A percentile compares a stretch with the other conserved stretches of the same genome.
phyloP scores from a whole-genome alignment of 2,329 filamentous ascomycete species.

The Aspergillus viridinutans region DNA sequence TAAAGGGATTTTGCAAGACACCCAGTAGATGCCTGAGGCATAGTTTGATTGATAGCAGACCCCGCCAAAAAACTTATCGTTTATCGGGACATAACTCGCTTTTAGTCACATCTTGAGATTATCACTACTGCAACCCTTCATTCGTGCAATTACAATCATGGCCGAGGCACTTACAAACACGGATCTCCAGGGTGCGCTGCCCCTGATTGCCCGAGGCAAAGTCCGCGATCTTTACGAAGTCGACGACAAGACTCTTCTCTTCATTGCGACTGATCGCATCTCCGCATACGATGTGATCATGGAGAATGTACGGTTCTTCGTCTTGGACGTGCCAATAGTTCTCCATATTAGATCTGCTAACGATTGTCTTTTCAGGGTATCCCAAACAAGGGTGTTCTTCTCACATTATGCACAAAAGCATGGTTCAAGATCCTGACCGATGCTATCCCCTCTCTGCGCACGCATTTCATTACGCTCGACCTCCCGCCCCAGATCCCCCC shows the following conservation, averaged over 20 bases:
- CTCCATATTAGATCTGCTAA: background rate
- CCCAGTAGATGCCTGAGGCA: background rate
- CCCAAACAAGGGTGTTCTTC: constrained; percentile 62
- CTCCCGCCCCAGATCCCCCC: constrained; percentile 50
- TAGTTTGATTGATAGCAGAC: background rate
- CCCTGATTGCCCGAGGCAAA: constrained; percentile 61
- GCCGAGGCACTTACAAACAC: constrained; percentile 35
- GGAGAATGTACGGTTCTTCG: constrained; percentile 61
- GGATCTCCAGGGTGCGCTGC: constrained; percentile 43
- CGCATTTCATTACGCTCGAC: constrained; percentile 58
- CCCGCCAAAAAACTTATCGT: constrained; percentile 7
- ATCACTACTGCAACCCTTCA: background rate
- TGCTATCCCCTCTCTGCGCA: constrained; percentile 55
- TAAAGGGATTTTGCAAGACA: background rate
- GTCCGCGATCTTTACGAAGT: constrained; percentile 78
- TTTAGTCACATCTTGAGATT: background rate
- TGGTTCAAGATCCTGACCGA: constrained; percentile 63
- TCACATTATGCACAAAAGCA: constrained; percentile 63
- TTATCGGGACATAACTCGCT: background rate
- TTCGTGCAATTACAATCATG: background rate
- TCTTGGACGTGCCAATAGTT: background rate
- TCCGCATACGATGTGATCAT: constrained; percentile 94
- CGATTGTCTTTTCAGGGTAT: constrained; percentile 51
- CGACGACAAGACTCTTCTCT: constrained; percentile 67
- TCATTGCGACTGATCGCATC: constrained; percentile 84